Percentiles rank a stretch among this genome's conserved stretches.
Evolutionary conservation across 2,329 filamentous ascomycete species (phyloP).

Genomic region (Macrophomina tecta): DNA sequence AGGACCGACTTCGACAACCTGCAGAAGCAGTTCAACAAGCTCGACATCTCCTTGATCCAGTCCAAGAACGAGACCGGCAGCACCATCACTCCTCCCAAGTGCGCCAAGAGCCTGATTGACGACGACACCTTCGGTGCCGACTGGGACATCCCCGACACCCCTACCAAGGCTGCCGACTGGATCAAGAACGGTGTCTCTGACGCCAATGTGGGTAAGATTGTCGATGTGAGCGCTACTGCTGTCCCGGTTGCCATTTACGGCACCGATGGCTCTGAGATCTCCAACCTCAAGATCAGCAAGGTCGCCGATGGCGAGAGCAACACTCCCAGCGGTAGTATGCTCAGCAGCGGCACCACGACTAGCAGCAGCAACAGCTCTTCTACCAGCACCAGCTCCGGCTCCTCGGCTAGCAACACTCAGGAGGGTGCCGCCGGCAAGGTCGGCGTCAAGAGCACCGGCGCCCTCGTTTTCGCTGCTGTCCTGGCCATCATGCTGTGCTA

Average conservation of each 20-base stretch:
- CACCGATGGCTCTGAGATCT: conserved; percentile 63
- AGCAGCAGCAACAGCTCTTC: conserved; percentile 5
- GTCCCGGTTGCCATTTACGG: conserved; percentile 65
- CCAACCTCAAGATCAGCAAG: conserved; percentile 65
- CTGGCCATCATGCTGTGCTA: conserved; percentile 28
- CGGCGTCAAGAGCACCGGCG: conserved; percentile 28
- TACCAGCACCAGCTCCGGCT: conserved; percentile 14
- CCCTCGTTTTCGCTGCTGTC: conserved; percentile 26
- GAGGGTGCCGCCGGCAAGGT: conserved; percentile 28
- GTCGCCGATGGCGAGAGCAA: conserved; percentile 61
- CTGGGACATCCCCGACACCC: conserved; percentile 68
- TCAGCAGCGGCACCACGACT: conserved; percentile 18
- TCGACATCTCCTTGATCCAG: conserved; percentile 74
- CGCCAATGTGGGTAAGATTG: conserved; percentile 63
- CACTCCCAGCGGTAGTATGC: conserved; percentile 53
- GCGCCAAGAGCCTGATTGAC: conserved; percentile 70
- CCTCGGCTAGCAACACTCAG: conserved; percentile 24
- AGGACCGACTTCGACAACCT: conserved; percentile 68
- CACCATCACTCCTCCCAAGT: conserved; percentile 65
- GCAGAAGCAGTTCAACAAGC: conserved; percentile 73
- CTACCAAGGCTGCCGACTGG: conserved; percentile 70
- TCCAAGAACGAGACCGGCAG: conserved; percentile 64
- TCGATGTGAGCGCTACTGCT: conserved; percentile 62
- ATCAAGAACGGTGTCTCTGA: conserved; percentile 77
- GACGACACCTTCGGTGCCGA: conserved; percentile 67